Base-by-base conservation (phyloP, 495 filamentous ascomycete species). In the Parathielavia hyrcaniae region DNA sequence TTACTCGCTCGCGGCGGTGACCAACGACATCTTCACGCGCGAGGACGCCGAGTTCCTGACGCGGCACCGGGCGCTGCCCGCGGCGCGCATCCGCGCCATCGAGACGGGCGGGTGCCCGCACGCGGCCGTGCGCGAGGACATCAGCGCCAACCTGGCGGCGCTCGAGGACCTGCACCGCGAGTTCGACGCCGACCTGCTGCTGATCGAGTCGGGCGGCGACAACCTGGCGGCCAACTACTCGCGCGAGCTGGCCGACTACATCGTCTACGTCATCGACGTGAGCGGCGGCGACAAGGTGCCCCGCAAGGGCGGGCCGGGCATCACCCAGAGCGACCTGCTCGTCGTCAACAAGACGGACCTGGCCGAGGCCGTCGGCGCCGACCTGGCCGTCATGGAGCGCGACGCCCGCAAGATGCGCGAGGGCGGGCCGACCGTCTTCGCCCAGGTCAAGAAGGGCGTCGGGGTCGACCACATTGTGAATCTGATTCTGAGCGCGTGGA, bases 1-100 rank as follows among this genome's bases (percentile, higher is more conserved):
- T 26, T 89, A 89, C 77, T 90, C 85, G 65, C 86, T 98, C 63
- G 93, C 93, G 5, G 93, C 91, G 40, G 91, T 98, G 4, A 98
- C 93, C 32, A 98, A 98, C 77, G 93, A 98, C 77, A 97, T 97
- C 79, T 98, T 98, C 81, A 97, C 93, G 26, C 87, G 88, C 59
- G 93, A 98, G 77, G 93, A 98, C 75, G 89, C 89, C 73, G 93
- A 97, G 68, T 98, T 98, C 80, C 87, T 98, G 0, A 91, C 88
- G 54, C 83, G 84, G 44, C 80, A 96, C 80, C 73, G 79, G 59
- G 93, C 93, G 30, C 87, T 98, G 0, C 86, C 92, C 0, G 75
- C 91, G 0, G 61, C 71, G 1, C 88, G 92, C 49, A 97, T 98
- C 77, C 82, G 84, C 59, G 93, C 93, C 66, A 97, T 98, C 75